Base-by-base conservation (phyloP, 257 asterid genomes). In the Verbascum thapsus region DNA sequence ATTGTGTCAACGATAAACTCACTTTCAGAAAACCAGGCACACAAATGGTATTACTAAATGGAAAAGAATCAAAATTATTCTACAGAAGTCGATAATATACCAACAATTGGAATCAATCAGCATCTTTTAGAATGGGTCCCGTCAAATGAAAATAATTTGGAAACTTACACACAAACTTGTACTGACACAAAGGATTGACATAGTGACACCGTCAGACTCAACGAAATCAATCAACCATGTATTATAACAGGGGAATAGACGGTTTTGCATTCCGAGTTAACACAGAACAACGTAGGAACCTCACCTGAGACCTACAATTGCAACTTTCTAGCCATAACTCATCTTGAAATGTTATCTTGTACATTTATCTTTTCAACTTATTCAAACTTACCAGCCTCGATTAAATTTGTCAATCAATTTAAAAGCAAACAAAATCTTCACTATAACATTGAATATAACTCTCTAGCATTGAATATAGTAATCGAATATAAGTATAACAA, bases 21-120 rank as follows among this genome's bases (percentile, higher is more conserved):
- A 55, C 53, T 37, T 64, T 51, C 54, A 69, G 10, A 53, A 54
- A 58, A 41, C 48, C 40, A 38, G 51, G 37, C 43, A 41, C 4
- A 19, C 32, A 51, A 59, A 26, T 26, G 32, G 32, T 26, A 26
- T 2, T 13, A 42, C 55, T 19, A 52, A 69, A 20, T 42, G 16
- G 30, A 62, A 12, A 39, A 39, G 32, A 51, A 42, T 10, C 10
- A 8, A 9, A 4, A 59, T 35, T 17, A 39, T 10, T 34, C 22
- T 4, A 56, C 52, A 55, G 22, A 34, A 17, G 20, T 12, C 10
- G 57, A 51, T 8, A 9, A 38, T 38, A 9, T 38, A 47, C 56
- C 12, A 47, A 22, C 53, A 35, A 50, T 11, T 26, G 58, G 52
- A 32, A 61, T 45, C 64, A 52, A 60, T 43, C 26, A 49, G 63